Base-by-base conservation (phyloP, 768 basidiomycete genomes). In the Symmetrospora coprosmae region DNA sequence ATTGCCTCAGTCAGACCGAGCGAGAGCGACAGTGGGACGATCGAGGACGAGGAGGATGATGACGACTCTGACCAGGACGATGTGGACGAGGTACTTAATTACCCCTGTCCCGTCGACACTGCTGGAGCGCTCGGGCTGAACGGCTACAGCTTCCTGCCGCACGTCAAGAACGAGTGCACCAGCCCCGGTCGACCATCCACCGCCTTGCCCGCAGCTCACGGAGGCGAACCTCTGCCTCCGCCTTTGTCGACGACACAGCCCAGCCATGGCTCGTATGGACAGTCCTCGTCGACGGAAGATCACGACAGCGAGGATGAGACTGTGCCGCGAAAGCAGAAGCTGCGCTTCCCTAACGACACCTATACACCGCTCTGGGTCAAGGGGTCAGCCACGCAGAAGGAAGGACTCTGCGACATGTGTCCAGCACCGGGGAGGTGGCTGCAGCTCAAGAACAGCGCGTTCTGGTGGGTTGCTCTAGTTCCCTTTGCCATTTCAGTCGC, bases 361-460 rank as follows among this genome's bases (percentile, higher is more conserved):
- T 67, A 67, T 50, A 67, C 66, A 3, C 64, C 66, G 2, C 37
- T 45, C 17, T 67, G 64, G 64, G 62, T 67, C 7, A 49, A 64
- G 7, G 58, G 61, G 4, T 47, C 60, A 2, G 65, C 48, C 5
- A 41, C 35, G 13, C 33, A 31, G 33, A 65, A 64, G 49, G 66
- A 67, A 47, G 66, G 64, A 1, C 64, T 59, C 51, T 67, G 66
- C 40, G 61, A 62, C 19, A 33, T 67, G 21, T 67, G 66, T 30
- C 49, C 59, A 1, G 47, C 37, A 23, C 61, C 64, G n/a, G 66
- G 66, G 4, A 65, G 65, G 47, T 67, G 66, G 66, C 28, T 67
- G 2, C 60, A 62, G 41, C 51, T 66, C 39, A 66, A 66, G 64
- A 66, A 62, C 33, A 62, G 60, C 17, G 66, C 66, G 16, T 65